Base-by-base conservation (phyloP, 208 protist species). In the Perkinsela sp. region DNA sequence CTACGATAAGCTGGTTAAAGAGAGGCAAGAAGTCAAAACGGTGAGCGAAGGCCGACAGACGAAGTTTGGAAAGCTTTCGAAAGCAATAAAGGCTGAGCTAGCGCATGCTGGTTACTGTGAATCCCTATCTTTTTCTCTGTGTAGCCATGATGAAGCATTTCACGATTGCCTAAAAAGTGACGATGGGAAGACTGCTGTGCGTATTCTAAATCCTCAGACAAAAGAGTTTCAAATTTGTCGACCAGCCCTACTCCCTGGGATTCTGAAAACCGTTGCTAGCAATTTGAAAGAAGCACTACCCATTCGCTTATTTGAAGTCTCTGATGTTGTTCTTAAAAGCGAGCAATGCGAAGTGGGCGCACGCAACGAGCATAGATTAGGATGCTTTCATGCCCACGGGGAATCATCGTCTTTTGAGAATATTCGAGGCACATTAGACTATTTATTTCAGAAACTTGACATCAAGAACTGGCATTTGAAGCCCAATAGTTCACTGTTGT, bases 271-370 rank as follows among this genome's bases (percentile, higher is more conserved):
- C 31, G 71, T 96, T 2, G 77, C 71, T 31, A 76, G 74, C 57
- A 96, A 95, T 77, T 92, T 93, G 72, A 81, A 80, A n/a, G 74
- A 82, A 30, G 77, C 88, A 13, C 75, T 97, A 16, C 96, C 95
- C 31, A 77, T 96, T 32, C 78, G 85, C 69, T 86, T 97, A 32
- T 98, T 98, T 76, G 95, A 98, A 79, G 80, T 95, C 68, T 70
- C 80, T 0, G 96, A 98, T 80, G 90, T 97, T n/a, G 80, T 97
- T 2, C 71, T 93, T 28, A 70, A 91, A 29, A 86, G 95, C 76
- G 78, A 84, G 70, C 75, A 72, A n/a, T 76, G 75, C 31, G 78
- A 80, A 31, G 80, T 80, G 15, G 94, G 94, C 15, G 86, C 89
- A 13, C 73, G 78, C 68, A 96, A 96, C 78, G 78, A 90, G 69